A percentile compares a stretch with the other conserved stretches of the same genome.
Conservation (phyloP, 2,329 filamentous ascomycete genomes). For the Pseudopyrenochaeta lycopersici region DNA sequence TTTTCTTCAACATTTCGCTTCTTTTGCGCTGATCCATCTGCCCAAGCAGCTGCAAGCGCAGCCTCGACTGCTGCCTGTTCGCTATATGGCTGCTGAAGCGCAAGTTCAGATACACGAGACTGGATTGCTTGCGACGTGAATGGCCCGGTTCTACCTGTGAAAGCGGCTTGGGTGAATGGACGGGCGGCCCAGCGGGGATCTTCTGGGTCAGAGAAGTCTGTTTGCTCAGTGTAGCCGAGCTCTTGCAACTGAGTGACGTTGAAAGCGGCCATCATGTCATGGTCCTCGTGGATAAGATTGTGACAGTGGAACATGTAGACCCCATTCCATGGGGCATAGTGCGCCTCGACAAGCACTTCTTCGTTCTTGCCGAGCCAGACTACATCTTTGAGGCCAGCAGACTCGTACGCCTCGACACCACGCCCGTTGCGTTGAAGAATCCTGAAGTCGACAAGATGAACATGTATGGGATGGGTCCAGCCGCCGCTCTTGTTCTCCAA, state of each 20-base stretch:
- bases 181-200: constrained; percentile 28
- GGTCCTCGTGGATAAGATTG: constrained; percentile 56
- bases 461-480: constrained; percentile 64
- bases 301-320: constrained; percentile 59
- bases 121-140: constrained; percentile 23
- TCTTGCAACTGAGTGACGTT: constrained; percentile 49
- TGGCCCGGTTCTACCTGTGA: constrained; percentile 16
- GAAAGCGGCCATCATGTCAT: constrained; percentile 55
- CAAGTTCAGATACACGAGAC: constrained; percentile 18
- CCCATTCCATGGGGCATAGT: constrained; percentile 54
- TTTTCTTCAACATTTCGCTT: background rate
- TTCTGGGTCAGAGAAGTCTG: constrained; percentile 35
- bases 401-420: constrained; percentile 57
- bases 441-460: constrained; percentile 67
- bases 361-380: constrained; percentile 64
- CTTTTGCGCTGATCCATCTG: constrained; percentile 14
- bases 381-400: constrained; percentile 64
- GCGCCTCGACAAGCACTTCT: constrained; percentile 36
- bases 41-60: constrained; percentile 24
- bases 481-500: constrained; percentile 59
- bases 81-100: constrained; percentile 32
- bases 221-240: constrained; percentile 40
- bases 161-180: constrained; percentile 21
- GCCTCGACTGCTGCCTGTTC: constrained; percentile 28
- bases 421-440: constrained; percentile 57